These are phyloP conservation scores for Corylus heterophylla DNA, from an alignment of 306 rosid species.

Conservation along the genomic window DNA sequence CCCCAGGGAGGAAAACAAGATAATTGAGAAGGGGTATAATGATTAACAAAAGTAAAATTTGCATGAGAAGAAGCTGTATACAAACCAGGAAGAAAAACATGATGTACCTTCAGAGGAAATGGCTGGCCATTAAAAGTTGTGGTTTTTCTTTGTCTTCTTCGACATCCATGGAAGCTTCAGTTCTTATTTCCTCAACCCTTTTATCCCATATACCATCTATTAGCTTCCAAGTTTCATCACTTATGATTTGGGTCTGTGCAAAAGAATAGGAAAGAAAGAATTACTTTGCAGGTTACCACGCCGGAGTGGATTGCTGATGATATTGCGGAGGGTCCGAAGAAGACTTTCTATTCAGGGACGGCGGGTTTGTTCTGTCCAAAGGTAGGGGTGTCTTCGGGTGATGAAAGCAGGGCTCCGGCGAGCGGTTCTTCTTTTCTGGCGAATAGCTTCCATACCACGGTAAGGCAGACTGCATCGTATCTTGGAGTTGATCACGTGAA, in stretches of 20 bases:
- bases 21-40: neutral
- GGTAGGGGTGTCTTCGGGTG: too few relatives aligned
- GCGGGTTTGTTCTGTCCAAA: too few relatives aligned
- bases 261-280: conserved; percentile 7
- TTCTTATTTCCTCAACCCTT: conserved; percentile 66
- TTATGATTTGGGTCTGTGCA: conserved; percentile 75
- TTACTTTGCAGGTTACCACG: conserved; percentile 17
- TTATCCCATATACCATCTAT: conserved; percentile 87
- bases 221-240: conserved; percentile 92
- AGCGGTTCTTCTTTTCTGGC: too few relatives aligned
- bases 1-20: neutral
- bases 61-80: conserved; percentile 13
- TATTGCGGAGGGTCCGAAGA: too few relatives aligned
- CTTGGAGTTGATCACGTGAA: too few relatives aligned
- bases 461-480: too few relatives aligned
- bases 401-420: too few relatives aligned
- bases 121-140: conserved; percentile 87
- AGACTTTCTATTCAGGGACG: too few relatives aligned
- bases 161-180: conserved; percentile 59
- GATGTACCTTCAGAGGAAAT: conserved; percentile 67
- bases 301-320: too few relatives aligned
- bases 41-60: conserved; percentile 1
- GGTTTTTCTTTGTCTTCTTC: conserved; percentile 85
- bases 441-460: too few relatives aligned
- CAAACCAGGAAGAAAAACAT: conserved; percentile 31